Evolutionary conservation across 495 filamentous ascomycete species (phyloP), one percentile per base, ranked within the genome.

Genomic region (Cenococcum geophilum): DNA sequence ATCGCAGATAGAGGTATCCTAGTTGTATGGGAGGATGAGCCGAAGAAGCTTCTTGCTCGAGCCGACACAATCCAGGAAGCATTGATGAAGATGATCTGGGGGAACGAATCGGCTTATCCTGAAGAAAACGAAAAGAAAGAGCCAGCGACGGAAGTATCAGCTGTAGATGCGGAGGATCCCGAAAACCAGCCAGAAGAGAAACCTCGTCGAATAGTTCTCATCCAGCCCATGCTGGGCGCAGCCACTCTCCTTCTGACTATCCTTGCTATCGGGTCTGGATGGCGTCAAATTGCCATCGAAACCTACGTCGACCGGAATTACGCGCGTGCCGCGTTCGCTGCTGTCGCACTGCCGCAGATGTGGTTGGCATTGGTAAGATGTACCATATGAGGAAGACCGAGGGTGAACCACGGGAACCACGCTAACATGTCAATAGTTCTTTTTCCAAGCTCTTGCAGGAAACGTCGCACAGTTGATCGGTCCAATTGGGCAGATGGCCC

Each of bases 11-110:
- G 71, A n/a, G 72, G 74, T 27, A 72, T 84, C 4, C 67, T 87
- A 18, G 74, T 86, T 14, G 82, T 86, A n/a, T 87, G 84, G 84
- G 84, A 84, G 49, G 84, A 87, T 59, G 79, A 84, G 27, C 82
- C 83, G 0, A 76, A 77, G 62, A 75, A 79, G 40, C 66, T 85
- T 11, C 63, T 85, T 16, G 68, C 72, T 1, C 76, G 83, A 27
- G 81, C 76, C 1, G 70, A 74, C 10, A 68, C 68, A 34, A 72
- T 86, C 21, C 79, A 85, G 69, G 61, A 67, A 50, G 73, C 78
- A 27, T 63, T 86, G 47, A 79, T 87, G 70, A 53, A 54, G 65
- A 74, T 5, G 65, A 74, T n/a, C 68, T 73, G 48, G 74, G 75
- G 18, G 69, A 77, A 16, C 32, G 55, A 35, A 25, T 43, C 34